Evolutionary conservation across 768 basidiomycete species (phyloP), one percentile per base, ranked within the genome.

Genomic region (Gymnopilus dilepis): DNA sequence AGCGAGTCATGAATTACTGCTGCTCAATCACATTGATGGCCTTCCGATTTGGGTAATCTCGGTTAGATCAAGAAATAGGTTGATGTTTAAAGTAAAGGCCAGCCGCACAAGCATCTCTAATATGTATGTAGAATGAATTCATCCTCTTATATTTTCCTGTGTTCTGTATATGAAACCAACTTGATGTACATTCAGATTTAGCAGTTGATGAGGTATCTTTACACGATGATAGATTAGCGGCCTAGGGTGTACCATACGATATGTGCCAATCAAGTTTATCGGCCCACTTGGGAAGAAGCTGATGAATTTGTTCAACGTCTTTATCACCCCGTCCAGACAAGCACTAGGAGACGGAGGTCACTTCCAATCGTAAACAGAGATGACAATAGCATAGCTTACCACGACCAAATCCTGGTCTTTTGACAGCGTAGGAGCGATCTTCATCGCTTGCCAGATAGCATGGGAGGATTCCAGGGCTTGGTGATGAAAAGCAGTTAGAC

Each of bases 271-370:
- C 92, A 34, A 99, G 83, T 67, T 77, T 88, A 69, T 97, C 90
- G 11, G 92, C 95, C 97, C 96, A 98, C 76, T 97, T 92, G 11
- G 97, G 97, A 58, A 99, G 81, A 40, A 98, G 80, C 69, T 96
- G 79, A n/a, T 91, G 95, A 59, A 99, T 95, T 71, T 99, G 92
- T 66, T 97, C 92, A 3, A 99, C 97, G 71, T 99, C 97, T 76
- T 99, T 99, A 76, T 99, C 95, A 17, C 97, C 97, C 64, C 97
- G 87, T 52, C 97, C 97, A 56, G 94, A 96, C 54, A 98, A 79
- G 70, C 95, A 97, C 93, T 96, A 61, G 41, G 41, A 2, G 17
- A 28, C 61, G 30, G 66, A 53, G 9, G 28, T 62, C 28, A 58
- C 12, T 26, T 8, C 19, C 26, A 53, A 34, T 40, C 41, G 33